A percentile compares a stretch with the other conserved stretches of the same genome.
phyloP scores from a whole-genome alignment of 2,329 filamentous ascomycete genomes.

The Plenodomus lindquistii region DNA sequence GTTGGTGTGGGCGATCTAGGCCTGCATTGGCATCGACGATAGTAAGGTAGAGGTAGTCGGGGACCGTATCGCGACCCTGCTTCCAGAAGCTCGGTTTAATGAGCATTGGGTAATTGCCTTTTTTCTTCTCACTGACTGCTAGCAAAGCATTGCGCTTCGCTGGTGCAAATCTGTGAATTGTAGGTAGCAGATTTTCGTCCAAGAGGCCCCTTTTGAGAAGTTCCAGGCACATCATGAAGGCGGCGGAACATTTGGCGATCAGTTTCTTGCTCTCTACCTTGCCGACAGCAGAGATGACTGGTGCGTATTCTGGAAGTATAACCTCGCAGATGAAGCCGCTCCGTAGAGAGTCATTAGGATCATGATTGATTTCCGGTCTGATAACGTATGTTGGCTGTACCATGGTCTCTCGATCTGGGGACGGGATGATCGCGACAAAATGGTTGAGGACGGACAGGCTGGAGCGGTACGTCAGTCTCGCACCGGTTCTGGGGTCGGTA shows the following conservation, averaged over 20 bases:
- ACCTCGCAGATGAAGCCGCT: conserved; percentile 67
- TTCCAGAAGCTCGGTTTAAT: conserved; percentile 79
- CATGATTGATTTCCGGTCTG: conserved; percentile 9
- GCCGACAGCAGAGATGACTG: conserved; percentile 69
- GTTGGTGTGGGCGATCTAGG: conserved; percentile 63
- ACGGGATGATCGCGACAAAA: conserved; percentile 71
- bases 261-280: conserved; percentile 68
- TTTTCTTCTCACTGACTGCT: conserved; percentile 79
- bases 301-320: conserved; percentile 74
- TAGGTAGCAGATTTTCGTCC: conserved; percentile 74
- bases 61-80: conserved; percentile 47
- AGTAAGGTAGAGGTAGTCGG: conserved; percentile 63
- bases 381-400: conserved; percentile 65
- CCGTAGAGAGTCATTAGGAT: conserved; percentile 8
- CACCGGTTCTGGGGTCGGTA: conserved; percentile 68
- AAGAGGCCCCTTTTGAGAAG: conserved; percentile 70
- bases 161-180: conserved; percentile 71
- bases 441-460: conserved; percentile 72
- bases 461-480: conserved; percentile 76
- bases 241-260: conserved; percentile 83
- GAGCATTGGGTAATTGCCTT: conserved; percentile 73
- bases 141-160: conserved; percentile 84
- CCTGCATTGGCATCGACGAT: conserved; percentile 64
- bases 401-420: conserved; percentile 52
- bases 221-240: conserved; percentile 77